Evolutionary conservation across 31 red algal species (phyloP).

Genomic region (Asparagopsis taxiformis): DNA sequence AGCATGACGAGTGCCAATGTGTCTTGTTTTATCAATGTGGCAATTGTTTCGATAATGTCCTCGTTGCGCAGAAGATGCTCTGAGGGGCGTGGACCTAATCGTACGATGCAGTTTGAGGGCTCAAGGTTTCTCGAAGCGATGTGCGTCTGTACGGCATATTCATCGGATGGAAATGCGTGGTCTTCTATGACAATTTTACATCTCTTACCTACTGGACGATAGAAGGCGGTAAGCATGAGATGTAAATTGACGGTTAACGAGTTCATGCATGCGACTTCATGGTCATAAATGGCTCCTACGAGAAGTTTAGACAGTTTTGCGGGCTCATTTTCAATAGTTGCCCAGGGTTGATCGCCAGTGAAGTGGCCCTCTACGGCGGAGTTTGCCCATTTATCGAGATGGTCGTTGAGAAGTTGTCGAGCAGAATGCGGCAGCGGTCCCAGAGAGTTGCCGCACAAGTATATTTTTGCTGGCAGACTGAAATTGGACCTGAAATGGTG

Average conservation of each 20-base stretch:
- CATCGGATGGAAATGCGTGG: conserved; percentile 85
- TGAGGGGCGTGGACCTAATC: conserved; percentile 23
- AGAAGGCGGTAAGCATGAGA: conserved; percentile 86
- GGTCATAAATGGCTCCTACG: conserved; percentile 60
- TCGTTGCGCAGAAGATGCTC: conserved; percentile 33
- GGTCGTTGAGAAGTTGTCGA: conserved; percentile 17
- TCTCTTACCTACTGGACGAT: conserved; percentile 39
- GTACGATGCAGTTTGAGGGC: conserved; percentile 22
- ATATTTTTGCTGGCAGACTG: conserved; percentile 32
- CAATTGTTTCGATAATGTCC: conserved; percentile 44
- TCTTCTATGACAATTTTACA: conserved; percentile 74
- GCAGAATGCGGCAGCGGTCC: conserved; percentile 45
- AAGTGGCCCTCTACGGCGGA: conserved; percentile 80
- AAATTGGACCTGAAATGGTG: conserved; percentile 28
- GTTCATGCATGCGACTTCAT: conserved; percentile 92
- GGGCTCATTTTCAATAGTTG: conserved; percentile 44
- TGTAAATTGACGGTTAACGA: conserved; percentile 92
- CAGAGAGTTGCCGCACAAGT: conserved; percentile 92
- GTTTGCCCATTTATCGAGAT: conserved; percentile 71
- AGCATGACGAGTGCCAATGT: conserved; percentile 76
- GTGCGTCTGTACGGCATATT: conserved; percentile 80
- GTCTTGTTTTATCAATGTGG: not conserved
- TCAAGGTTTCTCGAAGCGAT: conserved; percentile 37
- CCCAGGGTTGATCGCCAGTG: conserved; percentile 49
- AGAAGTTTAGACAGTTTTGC: conserved; percentile 20